Conservation (phyloP, 768 basidiomycete genomes). For the Serendipita sp. region DNA sequence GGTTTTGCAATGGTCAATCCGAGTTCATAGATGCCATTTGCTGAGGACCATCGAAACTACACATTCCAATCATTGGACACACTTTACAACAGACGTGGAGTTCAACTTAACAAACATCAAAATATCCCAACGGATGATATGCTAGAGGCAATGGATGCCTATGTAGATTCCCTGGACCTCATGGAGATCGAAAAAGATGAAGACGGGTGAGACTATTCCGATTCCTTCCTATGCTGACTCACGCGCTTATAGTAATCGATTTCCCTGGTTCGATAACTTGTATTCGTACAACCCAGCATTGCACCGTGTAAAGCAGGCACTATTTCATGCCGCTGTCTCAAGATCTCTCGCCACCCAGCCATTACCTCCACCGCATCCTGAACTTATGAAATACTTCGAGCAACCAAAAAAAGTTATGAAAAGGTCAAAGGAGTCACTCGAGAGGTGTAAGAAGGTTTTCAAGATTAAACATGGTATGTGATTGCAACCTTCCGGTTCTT, state of each 20-base stretch:
- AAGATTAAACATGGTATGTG: constrained; percentile 60
- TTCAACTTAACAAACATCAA: constrained; percentile 55
- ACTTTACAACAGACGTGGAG: constrained; percentile 60
- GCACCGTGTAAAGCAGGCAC: constrained; percentile 83
- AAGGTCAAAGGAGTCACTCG: constrained; percentile 35
- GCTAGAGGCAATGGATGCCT: constrained; percentile 63
- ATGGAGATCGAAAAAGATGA: constrained; percentile 64
- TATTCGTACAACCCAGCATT: constrained; percentile 78
- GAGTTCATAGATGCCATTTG: constrained; percentile 69
- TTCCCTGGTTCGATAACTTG: constrained; percentile 60
- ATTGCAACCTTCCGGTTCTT: not conserved
- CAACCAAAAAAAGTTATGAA: constrained; percentile 56
- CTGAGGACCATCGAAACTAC: constrained; percentile 81
- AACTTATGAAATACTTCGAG: constrained; percentile 67
- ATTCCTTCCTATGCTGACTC: not conserved
- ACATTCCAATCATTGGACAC: constrained; percentile 66
- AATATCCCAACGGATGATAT: constrained; percentile 69
- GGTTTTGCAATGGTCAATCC: not conserved
- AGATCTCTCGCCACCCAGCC: constrained; percentile 57
- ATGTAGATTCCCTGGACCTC: constrained; percentile 83
- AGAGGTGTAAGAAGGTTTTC: constrained; percentile 46
- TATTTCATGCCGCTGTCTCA: constrained; percentile 73
- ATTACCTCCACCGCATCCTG: constrained; percentile 72
- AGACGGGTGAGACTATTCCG: constrained; percentile 34
- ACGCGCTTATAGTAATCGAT: constrained; percentile 29